Percentiles rank a stretch among this genome's conserved stretches.
Evolutionary conservation across 768 basidiomycete species (phyloP).

Genomic region (Xerocomellus intermedius): DNA sequence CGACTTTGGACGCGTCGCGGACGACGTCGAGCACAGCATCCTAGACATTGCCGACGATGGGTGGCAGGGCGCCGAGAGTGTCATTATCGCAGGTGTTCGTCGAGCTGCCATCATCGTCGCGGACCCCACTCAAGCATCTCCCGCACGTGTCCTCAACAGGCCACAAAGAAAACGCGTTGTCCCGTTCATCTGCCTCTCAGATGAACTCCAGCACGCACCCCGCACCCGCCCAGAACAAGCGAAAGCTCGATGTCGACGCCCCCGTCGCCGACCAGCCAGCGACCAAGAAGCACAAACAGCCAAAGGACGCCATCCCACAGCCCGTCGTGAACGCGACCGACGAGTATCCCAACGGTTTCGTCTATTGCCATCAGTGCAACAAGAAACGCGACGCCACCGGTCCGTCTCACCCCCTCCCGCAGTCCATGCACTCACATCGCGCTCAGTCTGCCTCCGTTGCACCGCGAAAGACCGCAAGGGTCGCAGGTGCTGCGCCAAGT

Average conservation of each 20-base stretch:
- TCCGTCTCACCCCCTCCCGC: slow-evolving; percentile 27
- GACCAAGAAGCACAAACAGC: slow-evolving; percentile 30
- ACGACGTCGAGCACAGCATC: slow-evolving; percentile 16
- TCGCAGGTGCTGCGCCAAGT: slow-evolving; percentile 54
- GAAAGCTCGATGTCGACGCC: slow-evolving; percentile 42
- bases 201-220: slow-evolving; percentile 31
- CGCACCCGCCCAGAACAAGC: slow-evolving; percentile 42
- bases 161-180: slow-evolving; percentile 48
- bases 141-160: slow-evolving; percentile 30
- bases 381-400: slow-evolving; percentile 55
- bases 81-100: slow-evolving; percentile 50
- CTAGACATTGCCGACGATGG: slow-evolving; percentile 14
- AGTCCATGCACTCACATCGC: slow-evolving; percentile 6
- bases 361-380: slow-evolving; percentile 73
- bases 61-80: slow-evolving; percentile 27
- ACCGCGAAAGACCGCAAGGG: slow-evolving; percentile 33
- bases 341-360: slow-evolving; percentile 38
- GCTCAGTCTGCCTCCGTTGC: slow-evolving; percentile 37
- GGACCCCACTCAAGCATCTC: slow-evolving; percentile 17
- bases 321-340: slow-evolving; percentile 20
- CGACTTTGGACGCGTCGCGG: slow-evolving; percentile 22
- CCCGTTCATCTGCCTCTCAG: slow-evolving; percentile 34
- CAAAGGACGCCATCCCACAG: slow-evolving; percentile 19
- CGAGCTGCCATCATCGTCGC: slow-evolving; percentile 51
- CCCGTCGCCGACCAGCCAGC: slow-evolving; percentile 17